These are phyloP conservation scores for Solanum hybrid DNA, from an alignment of 305 asterid genomes.

Conservation along the genomic window DNA sequence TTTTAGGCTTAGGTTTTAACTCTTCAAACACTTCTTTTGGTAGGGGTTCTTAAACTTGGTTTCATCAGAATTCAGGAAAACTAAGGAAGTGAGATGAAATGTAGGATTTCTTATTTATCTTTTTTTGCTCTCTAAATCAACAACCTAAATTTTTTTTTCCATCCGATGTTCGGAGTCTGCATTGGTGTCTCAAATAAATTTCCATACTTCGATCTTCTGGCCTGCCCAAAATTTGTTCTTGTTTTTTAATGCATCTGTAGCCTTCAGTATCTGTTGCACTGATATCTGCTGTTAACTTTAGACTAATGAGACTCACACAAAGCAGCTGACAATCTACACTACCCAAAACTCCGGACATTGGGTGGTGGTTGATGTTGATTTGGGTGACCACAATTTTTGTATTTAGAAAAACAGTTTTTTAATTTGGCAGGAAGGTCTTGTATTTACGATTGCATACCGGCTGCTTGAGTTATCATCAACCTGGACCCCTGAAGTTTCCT, in stretches of 20 bases:
- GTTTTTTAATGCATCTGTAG: background rate
- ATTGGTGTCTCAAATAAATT: no score
- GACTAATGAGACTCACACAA: background rate
- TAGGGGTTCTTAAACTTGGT: no score
- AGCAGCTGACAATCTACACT: background rate
- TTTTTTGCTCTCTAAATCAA: no score
- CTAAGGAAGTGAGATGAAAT: no score
- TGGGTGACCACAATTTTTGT: background rate
- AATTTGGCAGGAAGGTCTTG: conserved; percentile 68
- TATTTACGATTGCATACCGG: conserved; percentile 76
- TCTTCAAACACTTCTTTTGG: no score
- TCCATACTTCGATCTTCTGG: no score
- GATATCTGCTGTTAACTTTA: background rate
- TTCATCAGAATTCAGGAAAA: no score
- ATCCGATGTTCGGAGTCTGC: no score
- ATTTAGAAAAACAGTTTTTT: background rate
- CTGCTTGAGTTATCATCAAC: conserved; percentile 76
- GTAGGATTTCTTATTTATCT: no score
- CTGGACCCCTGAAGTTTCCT: conserved; percentile 90
- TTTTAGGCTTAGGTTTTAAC: no score
- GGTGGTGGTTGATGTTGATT: background rate
- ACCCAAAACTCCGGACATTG: background rate
- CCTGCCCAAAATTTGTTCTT: conserved; percentile 52
- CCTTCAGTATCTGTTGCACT: background rate
- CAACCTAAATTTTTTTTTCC: no score